These are phyloP conservation scores for Davidsoniella australis DNA, from an alignment of 2,329 filamentous ascomycete genomes.

Conservation along the genomic window DNA sequence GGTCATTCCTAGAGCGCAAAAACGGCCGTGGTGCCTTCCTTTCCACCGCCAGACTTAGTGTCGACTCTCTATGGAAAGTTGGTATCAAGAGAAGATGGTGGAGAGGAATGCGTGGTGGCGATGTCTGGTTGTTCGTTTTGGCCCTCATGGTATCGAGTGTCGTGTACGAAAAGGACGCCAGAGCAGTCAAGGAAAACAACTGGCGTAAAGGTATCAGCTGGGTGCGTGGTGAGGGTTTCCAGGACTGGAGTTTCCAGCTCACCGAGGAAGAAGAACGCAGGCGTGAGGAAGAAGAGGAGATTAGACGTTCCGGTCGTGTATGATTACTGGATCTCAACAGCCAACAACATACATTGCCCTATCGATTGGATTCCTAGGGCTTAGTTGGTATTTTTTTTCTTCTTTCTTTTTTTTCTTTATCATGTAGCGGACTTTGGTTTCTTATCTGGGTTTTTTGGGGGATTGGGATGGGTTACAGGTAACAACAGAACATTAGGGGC, in stretches of 20 bases:
- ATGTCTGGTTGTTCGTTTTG: conserved; percentile 67
- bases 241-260: conserved; percentile 43
- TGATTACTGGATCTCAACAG: conserved; percentile 10
- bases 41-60: conserved; percentile 58
- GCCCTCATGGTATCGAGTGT: conserved; percentile 63
- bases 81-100: conserved; percentile 76
- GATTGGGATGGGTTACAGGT: too few relatives aligned
- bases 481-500: too few relatives aligned
- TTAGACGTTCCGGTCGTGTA: conserved; percentile 10
- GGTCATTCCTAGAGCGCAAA: conserved; percentile 59
- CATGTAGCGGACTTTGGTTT: not conserved
- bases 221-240: conserved; percentile 58
- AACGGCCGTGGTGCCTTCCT: conserved; percentile 54
- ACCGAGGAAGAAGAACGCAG: conserved; percentile 28
- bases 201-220: conserved; percentile 59
- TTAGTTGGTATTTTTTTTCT: not conserved
- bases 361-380: too few relatives aligned
- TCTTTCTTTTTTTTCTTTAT: not conserved
- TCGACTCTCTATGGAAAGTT: conserved; percentile 81
- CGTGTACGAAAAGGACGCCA: conserved; percentile 56
- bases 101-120: conserved; percentile 64
- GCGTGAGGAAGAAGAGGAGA: conserved; percentile 20
- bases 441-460: too few relatives aligned
- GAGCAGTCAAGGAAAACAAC: conserved; percentile 46
- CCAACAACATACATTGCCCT: not conserved